These are phyloP conservation scores for Nakaseomyces sp. DNA, from an alignment of 1,139 yeast species.

Conservation along the genomic window DNA sequence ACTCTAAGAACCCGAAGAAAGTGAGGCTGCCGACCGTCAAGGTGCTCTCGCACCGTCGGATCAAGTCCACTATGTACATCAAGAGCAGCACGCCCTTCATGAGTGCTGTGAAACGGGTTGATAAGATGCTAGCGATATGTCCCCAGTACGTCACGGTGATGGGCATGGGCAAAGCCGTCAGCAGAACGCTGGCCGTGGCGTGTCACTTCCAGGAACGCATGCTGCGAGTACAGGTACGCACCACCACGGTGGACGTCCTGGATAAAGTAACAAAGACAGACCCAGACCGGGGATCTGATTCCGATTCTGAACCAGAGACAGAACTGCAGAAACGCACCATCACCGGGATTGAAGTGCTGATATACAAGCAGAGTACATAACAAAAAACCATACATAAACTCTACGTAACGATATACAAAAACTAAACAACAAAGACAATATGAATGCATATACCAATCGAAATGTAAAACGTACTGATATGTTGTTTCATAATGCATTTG, in stretches of 20 bases:
- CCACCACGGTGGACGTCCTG: constrained; percentile 52
- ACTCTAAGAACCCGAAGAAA: constrained; percentile 9
- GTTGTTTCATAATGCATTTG: too few species aligned
- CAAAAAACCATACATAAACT: background rate
- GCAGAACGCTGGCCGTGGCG: constrained; percentile 46
- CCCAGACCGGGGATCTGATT: constrained; percentile 5
- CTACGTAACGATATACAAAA: too few species aligned
- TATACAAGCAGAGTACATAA: constrained; percentile 20
- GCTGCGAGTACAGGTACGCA: constrained; percentile 43
- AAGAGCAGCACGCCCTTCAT: constrained; percentile 54
- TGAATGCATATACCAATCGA: too few species aligned
- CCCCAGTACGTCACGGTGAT: constrained; percentile 42
- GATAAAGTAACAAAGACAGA: constrained; percentile 35
- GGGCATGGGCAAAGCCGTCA: constrained; percentile 65
- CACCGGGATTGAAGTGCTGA: constrained; percentile 49
- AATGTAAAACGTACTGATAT: too few species aligned
- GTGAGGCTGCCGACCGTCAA: constrained; percentile 26
- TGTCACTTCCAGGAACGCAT: constrained; percentile 42
- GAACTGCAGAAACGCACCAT: constrained; percentile 44
- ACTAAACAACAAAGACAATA: too few species aligned
- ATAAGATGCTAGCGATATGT: constrained; percentile 39
- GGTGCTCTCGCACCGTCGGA: constrained; percentile 20
- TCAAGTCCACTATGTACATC: constrained; percentile 45
- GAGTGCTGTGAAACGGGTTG: constrained; percentile 51
- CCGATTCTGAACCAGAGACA: constrained; percentile 32